Base-by-base conservation (phyloP, 805 yeast genomes). In the Lachancea waltii region DNA sequence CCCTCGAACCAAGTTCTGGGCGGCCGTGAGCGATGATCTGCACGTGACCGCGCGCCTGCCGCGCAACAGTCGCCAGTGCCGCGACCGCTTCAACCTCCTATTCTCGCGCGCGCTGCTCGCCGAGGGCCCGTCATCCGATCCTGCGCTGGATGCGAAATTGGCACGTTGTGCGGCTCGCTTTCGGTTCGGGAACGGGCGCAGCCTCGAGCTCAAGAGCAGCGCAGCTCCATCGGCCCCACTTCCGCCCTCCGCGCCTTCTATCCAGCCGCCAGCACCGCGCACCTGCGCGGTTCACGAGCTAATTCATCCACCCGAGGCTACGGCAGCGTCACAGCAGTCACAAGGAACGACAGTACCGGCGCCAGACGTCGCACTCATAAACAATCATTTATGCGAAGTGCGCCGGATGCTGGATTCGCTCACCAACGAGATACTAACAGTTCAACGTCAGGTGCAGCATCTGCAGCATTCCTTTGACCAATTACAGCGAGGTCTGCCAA, bases 1-100 rank as follows among this genome's bases (percentile, higher is more conserved):
- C 24, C 42, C 42, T 10, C 28, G 42, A 11, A 38, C 37, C 33
- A 38, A 38, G 34, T 38, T 38, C 22, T 38, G 42, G 42, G 21
- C 34, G n/a, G 33, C 34, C 11, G 34, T 38, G 30, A 31, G 37
- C 24, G 30, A 33, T 21, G 23, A 33, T 27, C 20, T 38, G 34
- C 33, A 29, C 21, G 22, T 16, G 25, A 22, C 17, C 8, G 28
- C 20, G 14, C 21, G 30, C 7, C n/a, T 38, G 24, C 21, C 29
- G 15, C 33, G 42, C 30, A 38, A 38, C 30, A 38, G 37, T 21
- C 34, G 42, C 14, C 42, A 38, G 22, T 33, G 42, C 17, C 42
- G 42, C 11, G 42, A 38, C 34, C 37, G 42, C 10, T 38, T 38
- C 37, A 38, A 38, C 33, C 34, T 38, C 17, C 31, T 38, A 25